Percentiles rank a stretch among this genome's conserved stretches.
These are phyloP conservation scores for Drechmeria coniospora DNA, from an alignment of 2,329 filamentous ascomycete genomes.

Conservation along the genomic window DNA sequence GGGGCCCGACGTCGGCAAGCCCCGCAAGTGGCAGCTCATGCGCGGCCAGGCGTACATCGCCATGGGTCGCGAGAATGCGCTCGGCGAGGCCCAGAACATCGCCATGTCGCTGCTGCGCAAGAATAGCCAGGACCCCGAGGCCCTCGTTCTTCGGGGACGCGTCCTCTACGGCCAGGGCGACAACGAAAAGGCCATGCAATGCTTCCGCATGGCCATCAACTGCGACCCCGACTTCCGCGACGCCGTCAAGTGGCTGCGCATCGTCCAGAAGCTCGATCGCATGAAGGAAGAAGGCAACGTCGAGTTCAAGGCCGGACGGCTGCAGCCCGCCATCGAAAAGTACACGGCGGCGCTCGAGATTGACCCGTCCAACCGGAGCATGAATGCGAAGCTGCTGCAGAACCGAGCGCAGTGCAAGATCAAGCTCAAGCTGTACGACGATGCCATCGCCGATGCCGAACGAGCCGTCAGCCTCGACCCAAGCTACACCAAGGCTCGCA, in stretches of 20 bases:
- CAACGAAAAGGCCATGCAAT: conserved; percentile 84
- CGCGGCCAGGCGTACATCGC: conserved; percentile 82
- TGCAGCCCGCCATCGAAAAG: conserved; percentile 65
- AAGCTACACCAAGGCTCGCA: conserved; percentile 75
- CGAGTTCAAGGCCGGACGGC: conserved; percentile 75
- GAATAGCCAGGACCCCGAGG: conserved; percentile 88
- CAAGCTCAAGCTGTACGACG: conserved; percentile 69
- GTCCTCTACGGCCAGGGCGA: conserved; percentile 85
- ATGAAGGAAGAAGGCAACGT: conserved; percentile 89
- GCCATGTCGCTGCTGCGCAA: conserved; percentile 73
- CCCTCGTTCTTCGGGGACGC: conserved; percentile 74
- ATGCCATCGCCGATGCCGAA: conserved; percentile 75
- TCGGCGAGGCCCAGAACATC: conserved; percentile 85
- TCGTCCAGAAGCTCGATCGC: conserved; percentile 80
- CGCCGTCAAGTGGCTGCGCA: conserved; percentile 75
- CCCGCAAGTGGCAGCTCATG: conserved; percentile 88
- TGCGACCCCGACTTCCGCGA: conserved; percentile 86
- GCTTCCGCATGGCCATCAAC: conserved; percentile 76
- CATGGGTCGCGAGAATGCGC: conserved; percentile 77
- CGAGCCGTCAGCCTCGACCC: conserved; percentile 71
- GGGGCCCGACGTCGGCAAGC: conserved; percentile 58
- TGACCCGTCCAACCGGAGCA: conserved; percentile 77
- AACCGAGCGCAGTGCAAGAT: conserved; percentile 80
- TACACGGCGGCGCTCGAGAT: conserved; percentile 74
- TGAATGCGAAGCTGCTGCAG: conserved; percentile 86